Evolutionary conservation across 176 grass and related monocot genomes (phyloP).

Genomic region (maize (Zea mays)): DNA sequence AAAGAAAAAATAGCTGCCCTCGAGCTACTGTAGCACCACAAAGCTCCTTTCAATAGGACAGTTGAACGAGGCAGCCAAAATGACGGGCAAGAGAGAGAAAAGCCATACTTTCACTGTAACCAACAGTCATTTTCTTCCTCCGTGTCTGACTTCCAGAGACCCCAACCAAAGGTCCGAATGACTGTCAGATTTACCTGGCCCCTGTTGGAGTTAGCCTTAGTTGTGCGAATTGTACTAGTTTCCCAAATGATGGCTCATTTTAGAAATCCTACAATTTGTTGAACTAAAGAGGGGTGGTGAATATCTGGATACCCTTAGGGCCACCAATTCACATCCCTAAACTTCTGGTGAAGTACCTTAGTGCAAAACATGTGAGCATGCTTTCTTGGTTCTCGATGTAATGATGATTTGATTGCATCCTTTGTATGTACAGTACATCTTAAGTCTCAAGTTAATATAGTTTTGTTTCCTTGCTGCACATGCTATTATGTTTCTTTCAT

Average conservation of each 20-base stretch:
- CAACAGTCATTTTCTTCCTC: too few species aligned
- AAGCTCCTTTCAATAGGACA: too few species aligned
- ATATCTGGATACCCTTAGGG: neutral
- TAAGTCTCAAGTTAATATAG: neutral
- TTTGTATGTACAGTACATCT: too few species aligned
- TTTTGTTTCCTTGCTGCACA: neutral
- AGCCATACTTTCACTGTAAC: too few species aligned
- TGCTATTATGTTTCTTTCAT: slow-evolving; percentile 6
- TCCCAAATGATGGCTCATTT: neutral
- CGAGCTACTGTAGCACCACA: too few species aligned
- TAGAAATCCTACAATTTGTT: neutral
- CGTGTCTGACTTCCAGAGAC: too few species aligned
- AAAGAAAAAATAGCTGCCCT: too few species aligned
- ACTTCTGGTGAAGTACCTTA: neutral
- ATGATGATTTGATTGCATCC: slow-evolving; percentile 1
- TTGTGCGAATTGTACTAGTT: neutral
- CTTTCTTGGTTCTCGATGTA: neutral
- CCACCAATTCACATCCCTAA: neutral
- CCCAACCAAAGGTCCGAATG: too few species aligned
- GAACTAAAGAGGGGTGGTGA: neutral
- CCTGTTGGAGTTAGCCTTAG: neutral
- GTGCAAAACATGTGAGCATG: neutral
- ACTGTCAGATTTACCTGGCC: too few species aligned
- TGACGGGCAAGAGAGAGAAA: too few species aligned
- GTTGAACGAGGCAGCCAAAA: too few species aligned